Conservation (phyloP, 2,329 filamentous ascomycete species). For the Xylariomycetidae sp. region DNA sequence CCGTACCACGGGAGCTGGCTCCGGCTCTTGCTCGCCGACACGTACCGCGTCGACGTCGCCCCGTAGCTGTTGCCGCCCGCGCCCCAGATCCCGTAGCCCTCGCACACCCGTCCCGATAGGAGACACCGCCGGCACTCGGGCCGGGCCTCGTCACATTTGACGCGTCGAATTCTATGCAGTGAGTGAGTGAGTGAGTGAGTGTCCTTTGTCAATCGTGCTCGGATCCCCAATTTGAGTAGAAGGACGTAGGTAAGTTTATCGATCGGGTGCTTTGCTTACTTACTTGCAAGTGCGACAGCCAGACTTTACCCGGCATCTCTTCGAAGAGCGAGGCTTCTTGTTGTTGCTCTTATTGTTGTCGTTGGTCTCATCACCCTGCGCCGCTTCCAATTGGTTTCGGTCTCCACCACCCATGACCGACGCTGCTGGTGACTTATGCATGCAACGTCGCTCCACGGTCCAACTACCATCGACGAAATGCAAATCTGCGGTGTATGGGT, state of each 20-base stretch:
- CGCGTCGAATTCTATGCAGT: slow-evolving; percentile 16
- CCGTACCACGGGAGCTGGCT: slow-evolving; percentile 3
- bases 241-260: neutral
- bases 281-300: slow-evolving; percentile 28
- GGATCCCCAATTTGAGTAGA: neutral
- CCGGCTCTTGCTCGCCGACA: slow-evolving; percentile 7
- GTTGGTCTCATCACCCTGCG: no score
- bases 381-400: no score
- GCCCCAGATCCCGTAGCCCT: slow-evolving; percentile 27
- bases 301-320: slow-evolving; percentile 14
- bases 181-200: slow-evolving; percentile 3
- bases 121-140: slow-evolving; percentile 22
- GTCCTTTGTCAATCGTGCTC: neutral
- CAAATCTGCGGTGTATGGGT: no score
- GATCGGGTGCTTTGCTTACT: no score
- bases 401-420: no score
- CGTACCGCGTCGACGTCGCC: slow-evolving; percentile 28
- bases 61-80: slow-evolving; percentile 15
- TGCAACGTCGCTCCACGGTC: no score
- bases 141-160: slow-evolving; percentile 27
- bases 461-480: no score
- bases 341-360: no score
- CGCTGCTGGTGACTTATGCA: no score
- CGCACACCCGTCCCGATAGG: slow-evolving; percentile 24
- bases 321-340: neutral